Conservation (phyloP, 306 rosid genomes). For the Fragaria vesca region DNA sequence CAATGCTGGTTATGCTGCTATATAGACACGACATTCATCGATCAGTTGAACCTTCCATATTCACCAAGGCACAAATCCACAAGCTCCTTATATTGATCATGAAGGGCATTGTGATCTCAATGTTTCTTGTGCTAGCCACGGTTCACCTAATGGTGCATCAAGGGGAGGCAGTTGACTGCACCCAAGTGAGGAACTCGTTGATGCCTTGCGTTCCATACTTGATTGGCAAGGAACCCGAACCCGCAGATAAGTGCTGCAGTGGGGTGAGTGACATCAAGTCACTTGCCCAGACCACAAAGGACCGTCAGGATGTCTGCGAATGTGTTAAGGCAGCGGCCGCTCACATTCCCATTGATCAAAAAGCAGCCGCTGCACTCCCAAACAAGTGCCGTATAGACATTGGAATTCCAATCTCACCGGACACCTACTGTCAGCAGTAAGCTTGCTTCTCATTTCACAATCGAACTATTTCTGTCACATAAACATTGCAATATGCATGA, state of each 20-base stretch:
- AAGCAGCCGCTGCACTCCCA: slow-evolving; percentile 2
- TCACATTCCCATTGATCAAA: neutral
- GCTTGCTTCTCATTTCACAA: neutral
- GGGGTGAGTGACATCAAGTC: neutral
- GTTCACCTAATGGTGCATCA: neutral
- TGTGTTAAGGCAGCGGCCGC: neutral
- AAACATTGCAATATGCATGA: neutral
- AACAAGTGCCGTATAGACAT: neutral
- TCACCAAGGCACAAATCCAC: neutral
- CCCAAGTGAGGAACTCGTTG: neutral
- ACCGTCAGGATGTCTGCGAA: neutral
- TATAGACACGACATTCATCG: neutral
- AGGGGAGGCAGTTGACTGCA: neutral
- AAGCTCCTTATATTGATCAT: neutral
- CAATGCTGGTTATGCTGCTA: neutral
- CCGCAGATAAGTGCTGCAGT: neutral
- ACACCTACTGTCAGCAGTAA: neutral
- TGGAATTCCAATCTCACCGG: neutral
- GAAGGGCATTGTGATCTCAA: slow-evolving; percentile 5
- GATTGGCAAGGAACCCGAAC: neutral
- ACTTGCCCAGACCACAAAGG: neutral
- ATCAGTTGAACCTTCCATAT: neutral
- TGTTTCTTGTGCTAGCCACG: slow-evolving; percentile 4
- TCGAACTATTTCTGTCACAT: no score
- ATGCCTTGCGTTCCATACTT: no score